Conservation (phyloP, 2,329 filamentous ascomycete species). For the Ambrosiella xylebori region DNA sequence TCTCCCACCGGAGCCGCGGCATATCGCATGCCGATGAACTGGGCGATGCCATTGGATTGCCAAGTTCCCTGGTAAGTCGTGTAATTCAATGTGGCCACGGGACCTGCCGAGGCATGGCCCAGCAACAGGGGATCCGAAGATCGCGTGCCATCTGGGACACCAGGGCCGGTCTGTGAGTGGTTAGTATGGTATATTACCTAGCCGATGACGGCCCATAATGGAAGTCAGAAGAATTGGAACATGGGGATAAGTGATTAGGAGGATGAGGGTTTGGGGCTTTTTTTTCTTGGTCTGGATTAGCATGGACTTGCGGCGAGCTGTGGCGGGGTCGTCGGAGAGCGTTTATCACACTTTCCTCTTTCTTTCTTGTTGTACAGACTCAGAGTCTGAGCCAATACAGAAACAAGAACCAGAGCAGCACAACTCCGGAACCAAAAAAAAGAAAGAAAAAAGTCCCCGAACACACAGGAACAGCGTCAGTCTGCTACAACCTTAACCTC, state of each 20-base stretch:
- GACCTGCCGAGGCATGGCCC: not conserved
- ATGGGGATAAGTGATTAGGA: not conserved
- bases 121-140: not conserved
- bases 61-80: constrained; percentile 6
- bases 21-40: constrained; percentile 23
- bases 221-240: not conserved
- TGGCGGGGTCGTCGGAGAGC: no score
- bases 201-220: not conserved
- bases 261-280: not conserved
- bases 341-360: no score
- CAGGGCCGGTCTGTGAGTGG: not conserved
- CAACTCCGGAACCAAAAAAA: no score
- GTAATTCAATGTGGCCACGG: constrained; percentile 2
- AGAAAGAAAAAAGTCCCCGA: no score
- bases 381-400: no score
- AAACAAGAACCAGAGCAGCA: no score
- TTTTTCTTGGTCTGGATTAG: no score
- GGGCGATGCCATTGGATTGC: constrained; percentile 7
- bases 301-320: no score
- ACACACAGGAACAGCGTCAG: no score
- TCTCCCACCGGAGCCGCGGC: constrained; percentile 23
- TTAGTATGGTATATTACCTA: not conserved
- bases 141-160: constrained; percentile 1
- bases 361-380: no score
- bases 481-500: no score